Percentiles rank a stretch among this genome's conserved stretches.
phyloP scores from a whole-genome alignment of 306 rosid genomes.

The Begonia fuchsioides region DNA sequence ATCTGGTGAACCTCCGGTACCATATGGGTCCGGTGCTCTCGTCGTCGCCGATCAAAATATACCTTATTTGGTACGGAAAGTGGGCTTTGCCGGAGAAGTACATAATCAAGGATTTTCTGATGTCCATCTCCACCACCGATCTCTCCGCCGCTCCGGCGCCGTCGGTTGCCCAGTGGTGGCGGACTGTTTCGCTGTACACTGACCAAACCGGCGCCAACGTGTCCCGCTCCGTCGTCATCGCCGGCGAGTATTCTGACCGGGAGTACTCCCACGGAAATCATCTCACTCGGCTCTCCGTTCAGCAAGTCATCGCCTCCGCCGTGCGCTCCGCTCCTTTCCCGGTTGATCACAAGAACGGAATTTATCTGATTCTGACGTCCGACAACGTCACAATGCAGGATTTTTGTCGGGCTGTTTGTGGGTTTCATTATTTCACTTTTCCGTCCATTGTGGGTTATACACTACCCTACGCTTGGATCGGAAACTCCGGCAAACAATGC shows the following conservation, averaged over 20 bases:
- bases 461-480: constrained; percentile 87
- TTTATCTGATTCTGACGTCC: constrained; percentile 58
- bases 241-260: constrained; percentile 47
- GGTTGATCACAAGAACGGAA: constrained; percentile 69
- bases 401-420: constrained; percentile 84
- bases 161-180: constrained; percentile 83
- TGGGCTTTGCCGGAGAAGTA: constrained; percentile 42
- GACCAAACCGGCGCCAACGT: constrained; percentile 89
- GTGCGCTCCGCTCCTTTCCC: constrained; percentile 55
- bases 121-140: constrained; percentile 35
- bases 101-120: constrained; percentile 53
- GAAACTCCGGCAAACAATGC: constrained; percentile 80
- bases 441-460: constrained; percentile 81
- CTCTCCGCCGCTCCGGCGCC: constrained; percentile 30
- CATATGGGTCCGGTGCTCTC: constrained; percentile 95
- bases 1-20: constrained; percentile 58
- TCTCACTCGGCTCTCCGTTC: constrained; percentile 64
- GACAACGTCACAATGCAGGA: constrained; percentile 65
- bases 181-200: constrained; percentile 60
- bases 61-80: constrained; percentile 82
- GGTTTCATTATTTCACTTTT: constrained; percentile 86
- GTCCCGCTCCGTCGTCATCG: constrained; percentile 48
- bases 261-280: constrained; percentile 43
- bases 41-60: constrained; percentile 57
- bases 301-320: constrained; percentile 57